Percentiles rank a stretch among this genome's conserved stretches.
These are phyloP conservation scores for Diophrys appendiculata DNA, from an alignment of 73 alveolate genomes.

Conservation along the genomic window DNA sequence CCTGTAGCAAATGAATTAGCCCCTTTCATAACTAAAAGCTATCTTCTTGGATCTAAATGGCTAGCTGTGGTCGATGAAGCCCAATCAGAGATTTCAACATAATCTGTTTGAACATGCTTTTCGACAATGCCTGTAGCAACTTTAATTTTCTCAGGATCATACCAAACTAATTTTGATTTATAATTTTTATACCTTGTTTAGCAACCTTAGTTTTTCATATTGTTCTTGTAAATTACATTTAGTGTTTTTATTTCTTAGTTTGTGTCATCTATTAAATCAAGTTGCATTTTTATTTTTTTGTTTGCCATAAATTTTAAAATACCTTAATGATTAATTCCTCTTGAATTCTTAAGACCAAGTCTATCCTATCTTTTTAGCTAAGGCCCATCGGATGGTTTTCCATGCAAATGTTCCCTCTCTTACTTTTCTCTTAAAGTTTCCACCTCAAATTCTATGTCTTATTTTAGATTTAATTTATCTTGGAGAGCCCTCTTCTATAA, in stretches of 20 bases:
- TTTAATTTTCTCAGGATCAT: background rate
- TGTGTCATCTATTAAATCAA: background rate
- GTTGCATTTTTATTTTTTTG: background rate
- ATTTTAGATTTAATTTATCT: too few species aligned
- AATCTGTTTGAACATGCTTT: background rate
- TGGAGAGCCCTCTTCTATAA: background rate
- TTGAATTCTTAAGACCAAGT: background rate
- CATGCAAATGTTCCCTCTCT: background rate
- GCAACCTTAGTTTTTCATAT: background rate
- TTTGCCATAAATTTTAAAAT: background rate
- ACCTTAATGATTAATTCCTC: background rate
- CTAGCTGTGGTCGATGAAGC: too few species aligned
- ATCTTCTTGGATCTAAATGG: background rate
- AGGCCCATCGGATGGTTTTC: background rate
- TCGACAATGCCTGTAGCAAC: background rate
- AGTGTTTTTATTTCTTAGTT: background rate
- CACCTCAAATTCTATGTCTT: background rate
- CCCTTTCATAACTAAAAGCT: background rate
- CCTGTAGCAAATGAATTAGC: background rate
- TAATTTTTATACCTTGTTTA: background rate
- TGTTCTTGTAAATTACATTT: background rate
- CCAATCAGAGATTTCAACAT: background rate
- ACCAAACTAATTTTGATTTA: background rate
- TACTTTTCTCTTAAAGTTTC: background rate
- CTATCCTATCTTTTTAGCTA: background rate